Evolutionary conservation across 306 rosid species (phyloP).

Genomic region (Inga leiocalycina): DNA sequence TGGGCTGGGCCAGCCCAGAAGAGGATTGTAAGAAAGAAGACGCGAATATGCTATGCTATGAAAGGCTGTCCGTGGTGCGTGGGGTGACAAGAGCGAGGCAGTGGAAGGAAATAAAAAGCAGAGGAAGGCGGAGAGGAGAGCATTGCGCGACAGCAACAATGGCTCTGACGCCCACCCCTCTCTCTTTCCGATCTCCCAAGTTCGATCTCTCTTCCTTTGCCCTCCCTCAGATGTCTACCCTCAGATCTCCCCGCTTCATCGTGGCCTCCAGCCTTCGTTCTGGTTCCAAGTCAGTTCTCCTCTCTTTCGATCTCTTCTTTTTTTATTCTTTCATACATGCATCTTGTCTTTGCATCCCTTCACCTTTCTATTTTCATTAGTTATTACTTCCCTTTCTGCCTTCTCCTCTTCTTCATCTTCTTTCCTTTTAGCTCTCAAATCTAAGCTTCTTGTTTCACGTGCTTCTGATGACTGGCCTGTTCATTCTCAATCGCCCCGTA

Average conservation of each 20-base stretch:
- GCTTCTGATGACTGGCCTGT: not conserved
- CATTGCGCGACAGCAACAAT: slow-evolving; percentile 24
- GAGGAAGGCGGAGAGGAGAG: not conserved
- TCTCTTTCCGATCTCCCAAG: slow-evolving; percentile 55
- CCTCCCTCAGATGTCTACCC: slow-evolving; percentile 61
- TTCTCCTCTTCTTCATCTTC: not conserved
- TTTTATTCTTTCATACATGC: not conserved
- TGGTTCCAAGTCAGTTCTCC: slow-evolving; percentile 56
- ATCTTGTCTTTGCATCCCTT: not conserved
- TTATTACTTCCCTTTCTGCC: not conserved
- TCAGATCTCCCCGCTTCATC: slow-evolving; percentile 82
- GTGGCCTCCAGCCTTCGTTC: slow-evolving; percentile 90
- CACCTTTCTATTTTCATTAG: not conserved
- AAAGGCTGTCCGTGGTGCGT: not conserved
- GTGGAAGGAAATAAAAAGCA: not conserved
- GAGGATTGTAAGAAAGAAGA: not conserved
- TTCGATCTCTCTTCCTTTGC: slow-evolving; percentile 50
- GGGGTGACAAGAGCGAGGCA: not conserved
- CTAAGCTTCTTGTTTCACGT: not conserved
- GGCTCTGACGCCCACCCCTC: slow-evolving; percentile 61
- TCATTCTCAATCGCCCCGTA: not conserved
- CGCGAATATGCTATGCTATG: not conserved
- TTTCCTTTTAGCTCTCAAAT: not conserved
- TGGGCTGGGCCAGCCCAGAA: not conserved
- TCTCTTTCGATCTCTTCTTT: not conserved